Evolutionary conservation across 768 basidiomycete genomes (phyloP), one percentile per base, ranked within the genome.

Genomic region (Pleurotus tuoliensis): DNA sequence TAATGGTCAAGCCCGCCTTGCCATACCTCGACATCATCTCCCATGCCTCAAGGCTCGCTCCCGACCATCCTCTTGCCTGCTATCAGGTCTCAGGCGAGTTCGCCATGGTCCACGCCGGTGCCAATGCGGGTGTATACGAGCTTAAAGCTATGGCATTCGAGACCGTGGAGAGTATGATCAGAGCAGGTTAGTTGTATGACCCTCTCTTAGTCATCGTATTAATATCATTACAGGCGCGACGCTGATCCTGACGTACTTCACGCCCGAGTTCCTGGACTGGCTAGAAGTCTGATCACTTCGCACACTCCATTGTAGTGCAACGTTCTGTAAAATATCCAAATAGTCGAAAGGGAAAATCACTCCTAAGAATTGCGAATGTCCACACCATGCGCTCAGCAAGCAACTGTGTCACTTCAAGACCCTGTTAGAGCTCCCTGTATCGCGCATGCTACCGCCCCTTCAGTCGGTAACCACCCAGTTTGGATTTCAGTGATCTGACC

Each of bases 41-140:
- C 30, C 93, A 97, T 65, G 93, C 92, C 13, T 83, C 87, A 3
- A 72, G 85, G 62, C 79, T 97, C 43, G 87, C 91, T 4, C 83
- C 84, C 0, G 86, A 96, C 66, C 88, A 92, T 64, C 96, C 96
- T 2, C 78, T 97, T n/a, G 97, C 97, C 0, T 93, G 91, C 65
- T 99, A 98, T 71, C 92, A 95, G 72, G 97, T 99, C 49, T 94
- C 92, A 56, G 97, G 97, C 2, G 97, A 98, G 71, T 98, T 90
- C 62, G 94, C 96, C 8, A 98, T 98, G 97, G 77, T 99, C 27
- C 88, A 90, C 55, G 96, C 97, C 0, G 97, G 95, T 37, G 97
- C 97, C 7, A 76, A 78, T 3, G 92, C 93, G 2, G 96, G 96
- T 9, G 90, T 98, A n/a, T 98, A 96, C 64, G 90, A 90, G 58